Percentiles rank a stretch among this genome's conserved stretches.
These are phyloP conservation scores for Pythium rhizo-oryzae DNA, from an alignment of 352 stramenopile genomes.

Conservation along the genomic window DNA sequence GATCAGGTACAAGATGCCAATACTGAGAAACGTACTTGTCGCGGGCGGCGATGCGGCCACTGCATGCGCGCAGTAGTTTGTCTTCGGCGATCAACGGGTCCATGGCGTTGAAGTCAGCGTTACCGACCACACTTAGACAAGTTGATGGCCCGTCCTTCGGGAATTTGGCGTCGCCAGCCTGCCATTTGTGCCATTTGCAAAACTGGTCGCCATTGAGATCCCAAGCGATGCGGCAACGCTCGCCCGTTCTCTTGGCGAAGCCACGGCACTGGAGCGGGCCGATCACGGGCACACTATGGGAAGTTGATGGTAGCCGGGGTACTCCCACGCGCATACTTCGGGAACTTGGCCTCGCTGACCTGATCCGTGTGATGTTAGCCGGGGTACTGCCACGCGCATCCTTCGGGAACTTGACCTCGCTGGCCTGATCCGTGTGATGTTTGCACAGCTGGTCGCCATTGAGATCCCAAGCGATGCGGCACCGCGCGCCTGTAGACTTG, in stretches of 20 bases:
- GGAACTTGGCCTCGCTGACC: too few species aligned
- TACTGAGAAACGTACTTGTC: conserved; percentile 59
- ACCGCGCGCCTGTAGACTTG: conserved; percentile 28
- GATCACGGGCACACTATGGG: too few species aligned
- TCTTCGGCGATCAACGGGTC: conserved; percentile 59
- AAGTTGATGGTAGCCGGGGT: too few species aligned
- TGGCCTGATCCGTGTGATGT: conserved; percentile 22
- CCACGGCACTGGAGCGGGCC: conserved; percentile 31
- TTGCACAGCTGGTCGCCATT: conserved; percentile 23
- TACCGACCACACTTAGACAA: too few species aligned
- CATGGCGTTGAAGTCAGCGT: conserved; percentile 74
- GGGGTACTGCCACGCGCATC: not conserved
- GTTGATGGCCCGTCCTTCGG: too few species aligned
- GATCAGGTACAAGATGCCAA: conserved; percentile 1
- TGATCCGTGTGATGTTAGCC: too few species aligned
- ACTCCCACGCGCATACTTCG: too few species aligned
- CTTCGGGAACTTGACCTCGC: not conserved
- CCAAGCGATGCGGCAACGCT: conserved; percentile 33
- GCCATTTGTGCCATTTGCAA: conserved; percentile 24
- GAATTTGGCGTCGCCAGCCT: not conserved
- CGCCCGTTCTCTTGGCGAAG: conserved; percentile 22
- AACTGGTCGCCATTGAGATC: conserved; percentile 25
- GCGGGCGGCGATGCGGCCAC: conserved; percentile 37
- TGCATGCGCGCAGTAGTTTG: conserved; percentile 56
- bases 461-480: conserved; percentile 32